Base-by-base conservation (phyloP, 768 basidiomycete species). In the Russula olivacea region DNA sequence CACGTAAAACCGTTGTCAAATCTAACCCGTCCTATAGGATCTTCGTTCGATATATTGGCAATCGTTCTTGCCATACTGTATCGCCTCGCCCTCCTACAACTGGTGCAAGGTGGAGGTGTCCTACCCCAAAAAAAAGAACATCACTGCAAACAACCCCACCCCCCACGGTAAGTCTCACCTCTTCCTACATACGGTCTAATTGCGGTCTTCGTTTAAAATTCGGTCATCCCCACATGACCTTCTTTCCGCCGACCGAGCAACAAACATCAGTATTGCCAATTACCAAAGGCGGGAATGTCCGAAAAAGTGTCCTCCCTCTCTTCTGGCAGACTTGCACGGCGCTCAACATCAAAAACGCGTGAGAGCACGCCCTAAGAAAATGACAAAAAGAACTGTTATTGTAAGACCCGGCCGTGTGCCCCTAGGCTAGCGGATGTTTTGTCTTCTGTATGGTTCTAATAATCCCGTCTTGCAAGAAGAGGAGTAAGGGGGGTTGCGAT, bases 1-100 rank as follows among this genome's bases (percentile, higher is more conserved):
- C 40, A 21, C 41, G 38, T 17, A 36, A 59, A 14, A 30, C 25
- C 40, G n/a, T 52, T 47, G 49, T 59, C 40, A 36, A 21, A 51
- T 30, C 40, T 19, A 32, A 51, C 41, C 48, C 41, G 30, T 34
- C 21, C 12, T n/a, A 32, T 10, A 62, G 23, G 49, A 43, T 51
- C 61, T 43, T 45, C 49, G 55, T 57, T 52, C 48, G 55, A 62
- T 62, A 51, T 23, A 62, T 62, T 56, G 60, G 10, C 34, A 10
- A 28, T 14, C 54, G 15, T 55, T 32, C 30, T 34, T 54, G 25
- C 19, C 51, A 36, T n/a, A 45, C 19, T n/a, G n/a, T 36, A 36
- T 36, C 36, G 43, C 43, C 43, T 3, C 34, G 10, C 10, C 10
- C 45, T 6, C 10, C 45, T 47, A 47, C 45, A 47, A 7, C 41